Base-by-base conservation (phyloP, 176 grass and related monocot species). In the Raddia guianensis region DNA sequence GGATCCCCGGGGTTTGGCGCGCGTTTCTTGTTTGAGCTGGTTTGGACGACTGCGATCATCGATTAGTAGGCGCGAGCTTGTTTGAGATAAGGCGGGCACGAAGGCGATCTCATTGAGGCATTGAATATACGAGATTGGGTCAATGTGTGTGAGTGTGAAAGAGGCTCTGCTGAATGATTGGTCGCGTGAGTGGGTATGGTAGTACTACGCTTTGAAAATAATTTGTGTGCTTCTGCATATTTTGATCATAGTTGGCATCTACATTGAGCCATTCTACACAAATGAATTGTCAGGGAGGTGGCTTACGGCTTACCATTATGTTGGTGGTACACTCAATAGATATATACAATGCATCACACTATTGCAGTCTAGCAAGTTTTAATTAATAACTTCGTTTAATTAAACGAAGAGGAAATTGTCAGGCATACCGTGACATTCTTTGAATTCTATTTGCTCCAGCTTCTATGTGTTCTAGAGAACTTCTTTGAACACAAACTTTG, bases 21-120 rank as follows among this genome's bases (percentile, higher is more conserved):
- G 40, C 42, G 69, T 76, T 33, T 80, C 16, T 18, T 14, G 59
- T 77, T 18, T 73, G 78, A 90, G 67, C 78, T 84, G 33, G 68
- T 73, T 19, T 66, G 51, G 60, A 13, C 42, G 15, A 5, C 75
- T 72, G 27, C 43, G 13, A 34, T 58, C 66, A 60, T 82, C 54
- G 57, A 50, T 59, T 72, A 71, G 58, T 32, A 58, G 27, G 16
- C 49, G 57, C 15, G 72, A 61, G 33, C 13, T 74, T 58, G 52
- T 34, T 84, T 59, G 37, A 15, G 70, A 55, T 52, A 55, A 69
- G 61, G 63, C 2, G 81, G 44, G 12, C 62, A 18, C 33, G 19
- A 9, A 6, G 44, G 43, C 10, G 16, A 19, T 66, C 14, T 13
- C 44, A n/a, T 21, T 32, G 50, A 13, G 40, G 12, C 18, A 21